These are phyloP conservation scores for Chrysoporthe austroafricana DNA, from an alignment of 2,329 filamentous ascomycete genomes.

Conservation along the genomic window DNA sequence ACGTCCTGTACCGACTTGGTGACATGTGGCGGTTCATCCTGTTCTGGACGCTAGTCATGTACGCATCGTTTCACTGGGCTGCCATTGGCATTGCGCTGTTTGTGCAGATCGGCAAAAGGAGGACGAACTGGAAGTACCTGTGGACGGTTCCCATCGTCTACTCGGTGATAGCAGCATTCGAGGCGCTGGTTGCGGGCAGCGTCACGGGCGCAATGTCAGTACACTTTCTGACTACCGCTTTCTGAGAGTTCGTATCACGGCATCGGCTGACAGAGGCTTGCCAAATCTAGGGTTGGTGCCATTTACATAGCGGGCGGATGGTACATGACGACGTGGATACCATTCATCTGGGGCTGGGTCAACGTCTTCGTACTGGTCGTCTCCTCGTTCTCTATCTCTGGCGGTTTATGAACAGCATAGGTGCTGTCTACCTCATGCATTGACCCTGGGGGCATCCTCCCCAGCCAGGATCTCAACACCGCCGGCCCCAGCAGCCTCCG, in stretches of 20 bases:
- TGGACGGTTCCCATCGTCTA: slow-evolving; percentile 77
- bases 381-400: slow-evolving; percentile 91
- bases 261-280: slow-evolving; percentile 15
- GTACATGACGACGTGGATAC: slow-evolving; percentile 92
- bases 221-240: neutral
- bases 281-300: slow-evolving; percentile 67
- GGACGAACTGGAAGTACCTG: slow-evolving; percentile 61
- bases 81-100: slow-evolving; percentile 73
- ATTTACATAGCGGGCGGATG: slow-evolving; percentile 84
- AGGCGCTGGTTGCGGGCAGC: slow-evolving; percentile 80
- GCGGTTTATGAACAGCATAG: slow-evolving; percentile 65
- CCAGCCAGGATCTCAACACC: slow-evolving; percentile 20
- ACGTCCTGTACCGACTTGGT: slow-evolving; percentile 70
- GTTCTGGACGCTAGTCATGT: slow-evolving; percentile 83
- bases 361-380: slow-evolving; percentile 82
- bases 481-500: slow-evolving; percentile 9
- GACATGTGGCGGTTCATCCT: slow-evolving; percentile 90
- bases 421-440: neutral
- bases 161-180: slow-evolving; percentile 69
- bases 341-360: slow-evolving; percentile 84
- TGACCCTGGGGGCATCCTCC: slow-evolving; percentile 19
- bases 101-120: slow-evolving; percentile 66
- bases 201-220: slow-evolving; percentile 79
- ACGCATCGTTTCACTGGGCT: slow-evolving; percentile 73
- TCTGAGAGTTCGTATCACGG: neutral